Conservation (phyloP, 768 basidiomycete species). For the Boletus sp. region DNA sequence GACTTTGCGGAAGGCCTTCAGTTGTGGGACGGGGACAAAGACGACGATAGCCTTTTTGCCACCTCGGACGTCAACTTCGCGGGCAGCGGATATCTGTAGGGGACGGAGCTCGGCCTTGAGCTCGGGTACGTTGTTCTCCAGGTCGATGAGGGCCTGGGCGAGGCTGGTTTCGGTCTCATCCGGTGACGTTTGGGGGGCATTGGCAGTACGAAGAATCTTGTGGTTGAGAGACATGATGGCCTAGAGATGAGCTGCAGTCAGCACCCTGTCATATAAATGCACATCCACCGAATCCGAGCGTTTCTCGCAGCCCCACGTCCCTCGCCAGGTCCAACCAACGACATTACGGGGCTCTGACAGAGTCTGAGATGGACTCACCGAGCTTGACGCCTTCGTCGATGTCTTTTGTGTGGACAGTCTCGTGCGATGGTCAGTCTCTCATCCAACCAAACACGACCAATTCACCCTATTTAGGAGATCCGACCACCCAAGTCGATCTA, state of each 20-base stretch:
- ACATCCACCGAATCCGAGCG: slow-evolving; percentile 57
- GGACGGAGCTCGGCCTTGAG: slow-evolving; percentile 95
- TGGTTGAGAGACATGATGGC: slow-evolving; percentile 66
- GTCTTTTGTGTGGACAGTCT: slow-evolving; percentile 25
- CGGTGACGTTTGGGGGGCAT: slow-evolving; percentile 85
- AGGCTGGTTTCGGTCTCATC: slow-evolving; percentile 90
- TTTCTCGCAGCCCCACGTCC: slow-evolving; percentile 17
- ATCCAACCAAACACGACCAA: slow-evolving; percentile 33
- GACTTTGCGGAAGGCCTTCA: slow-evolving; percentile 98
- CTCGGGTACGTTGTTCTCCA: slow-evolving; percentile 98
- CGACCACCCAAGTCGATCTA: background rate
- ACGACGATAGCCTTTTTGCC: slow-evolving; percentile 99
- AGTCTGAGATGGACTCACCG: slow-evolving; percentile 56
- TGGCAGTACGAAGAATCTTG: slow-evolving; percentile 96
- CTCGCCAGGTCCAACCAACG: slow-evolving; percentile 23
- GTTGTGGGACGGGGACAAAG: slow-evolving; percentile 95
- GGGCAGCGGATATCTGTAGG: slow-evolving; percentile 96
- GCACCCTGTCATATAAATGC: slow-evolving; percentile 41
- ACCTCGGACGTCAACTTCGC: slow-evolving; percentile 98
- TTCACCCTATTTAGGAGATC: slow-evolving; percentile 13
- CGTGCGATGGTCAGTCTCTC: slow-evolving; percentile 5
- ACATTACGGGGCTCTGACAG: slow-evolving; percentile 13
- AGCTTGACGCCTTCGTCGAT: slow-evolving; percentile 61
- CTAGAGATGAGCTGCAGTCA: slow-evolving; percentile 28
- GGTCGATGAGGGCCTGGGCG: slow-evolving; percentile 94